Evolutionary conservation across 164 flowering plant species (phyloP).

Genomic region (grape (Vitis vinifera)): ASM3070453v1 NC_081813.1:800001-800500

Average conservation of each 20-base stretch:
- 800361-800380: slow-evolving; percentile 49
- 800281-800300: slow-evolving; percentile 54
- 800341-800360: background rate
- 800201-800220: slow-evolving; percentile 69
- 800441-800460: slow-evolving; percentile 46
- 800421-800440: slow-evolving; percentile 56
- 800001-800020: slow-evolving; percentile 78
- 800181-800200: slow-evolving; percentile 48
- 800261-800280: slow-evolving; percentile 32
- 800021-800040: slow-evolving; percentile 86
- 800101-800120: slow-evolving; percentile 66
- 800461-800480: slow-evolving; percentile 64
- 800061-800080: slow-evolving; percentile 54
- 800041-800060: slow-evolving; percentile 77
- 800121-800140: slow-evolving; percentile 88
- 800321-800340: slow-evolving; percentile 42
- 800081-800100: slow-evolving; percentile 67
- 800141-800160: slow-evolving; percentile 72
- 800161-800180: slow-evolving; percentile 89
- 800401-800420: slow-evolving; percentile 48
- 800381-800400: slow-evolving; percentile 75
- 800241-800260: slow-evolving; percentile 42
- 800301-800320: slow-evolving; percentile 90
- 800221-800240: slow-evolving; percentile 36
- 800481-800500: slow-evolving; percentile 40